phyloP scores from a whole-genome alignment of 2,329 filamentous ascomycete genomes.

The Bipolaris sorokiniana region DNA sequence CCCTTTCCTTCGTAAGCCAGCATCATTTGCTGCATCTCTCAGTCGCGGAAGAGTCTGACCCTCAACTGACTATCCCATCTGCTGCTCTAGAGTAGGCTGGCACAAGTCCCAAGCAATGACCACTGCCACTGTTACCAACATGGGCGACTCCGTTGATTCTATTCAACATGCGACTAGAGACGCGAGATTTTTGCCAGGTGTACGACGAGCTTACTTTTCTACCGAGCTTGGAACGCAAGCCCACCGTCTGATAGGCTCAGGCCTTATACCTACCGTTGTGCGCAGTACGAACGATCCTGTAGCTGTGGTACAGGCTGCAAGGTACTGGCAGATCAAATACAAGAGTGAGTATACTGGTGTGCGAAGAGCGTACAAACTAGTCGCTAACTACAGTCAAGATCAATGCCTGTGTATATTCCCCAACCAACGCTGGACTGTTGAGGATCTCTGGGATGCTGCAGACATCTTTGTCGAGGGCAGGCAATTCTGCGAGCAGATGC shows the following conservation, averaged over 20 bases:
- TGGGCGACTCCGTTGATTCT: constrained; percentile 16
- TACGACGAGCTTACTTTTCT: constrained; percentile 36
- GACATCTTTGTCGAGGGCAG: constrained; percentile 43
- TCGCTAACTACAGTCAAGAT: not conserved
- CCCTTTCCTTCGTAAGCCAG: constrained; percentile 7
- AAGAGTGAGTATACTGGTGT: constrained; percentile 10
- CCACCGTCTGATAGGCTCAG: constrained; percentile 22
- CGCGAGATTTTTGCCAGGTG: constrained; percentile 11
- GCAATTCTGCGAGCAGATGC: constrained; percentile 35
- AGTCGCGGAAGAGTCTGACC: constrained; percentile 2
- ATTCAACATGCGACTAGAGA: constrained; percentile 5
- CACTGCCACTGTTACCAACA: constrained; percentile 1
- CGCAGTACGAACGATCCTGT: constrained; percentile 26
- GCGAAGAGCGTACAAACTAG: too few relatives aligned
- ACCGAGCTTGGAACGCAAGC: constrained; percentile 33
- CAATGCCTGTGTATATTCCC: constrained; percentile 40
- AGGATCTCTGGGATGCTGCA: constrained; percentile 44
- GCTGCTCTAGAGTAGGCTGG: not conserved
- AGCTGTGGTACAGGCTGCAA: constrained; percentile 29
- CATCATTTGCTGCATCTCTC: not conserved
- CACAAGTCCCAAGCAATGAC: constrained; percentile 1
- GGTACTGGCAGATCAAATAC: constrained; percentile 30
- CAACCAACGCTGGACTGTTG: constrained; percentile 29
- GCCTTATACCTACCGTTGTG: constrained; percentile 31
- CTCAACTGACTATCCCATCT: constrained; percentile 3